Evolutionary conservation across 768 basidiomycete species (phyloP).

Genomic region (Mycena sanguinolenta): DNA sequence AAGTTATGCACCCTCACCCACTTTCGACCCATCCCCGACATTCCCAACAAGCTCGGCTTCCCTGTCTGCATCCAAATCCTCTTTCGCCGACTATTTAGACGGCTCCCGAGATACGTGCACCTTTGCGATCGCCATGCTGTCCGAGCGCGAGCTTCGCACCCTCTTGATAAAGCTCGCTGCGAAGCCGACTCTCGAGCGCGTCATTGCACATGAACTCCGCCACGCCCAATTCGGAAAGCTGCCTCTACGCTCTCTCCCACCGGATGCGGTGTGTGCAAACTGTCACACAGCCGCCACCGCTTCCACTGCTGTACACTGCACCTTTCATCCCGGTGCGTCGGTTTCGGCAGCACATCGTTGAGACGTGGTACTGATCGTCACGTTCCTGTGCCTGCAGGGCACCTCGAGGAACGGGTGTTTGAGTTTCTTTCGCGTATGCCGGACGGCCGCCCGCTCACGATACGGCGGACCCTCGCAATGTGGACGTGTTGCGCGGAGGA

Average conservation of each 20-base stretch:
- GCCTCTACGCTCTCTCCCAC: conserved; percentile 9
- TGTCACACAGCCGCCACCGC: conserved; percentile 27
- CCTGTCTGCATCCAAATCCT: not conserved
- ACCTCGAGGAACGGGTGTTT: conserved; percentile 53
- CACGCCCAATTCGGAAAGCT: conserved; percentile 31
- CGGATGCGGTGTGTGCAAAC: conserved; percentile 35
- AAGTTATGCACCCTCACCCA: conserved; percentile 24
- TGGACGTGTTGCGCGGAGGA: conserved; percentile 65
- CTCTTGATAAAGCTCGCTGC: conserved; percentile 54
- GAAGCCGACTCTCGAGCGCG: conserved; percentile 52
- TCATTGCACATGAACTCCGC: conserved; percentile 54
- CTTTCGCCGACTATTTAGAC: conserved; percentile 37
- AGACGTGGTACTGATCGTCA: conserved; percentile 15
- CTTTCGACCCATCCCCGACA: conserved; percentile 15
- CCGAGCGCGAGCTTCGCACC: conserved; percentile 55
- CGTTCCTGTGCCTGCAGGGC: conserved; percentile 44
- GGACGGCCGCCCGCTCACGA: conserved; percentile 47
- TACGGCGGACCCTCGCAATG: conserved; percentile 54
- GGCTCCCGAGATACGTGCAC: conserved; percentile 17
- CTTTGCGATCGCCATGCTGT: conserved; percentile 51
- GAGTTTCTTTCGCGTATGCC: conserved; percentile 56
- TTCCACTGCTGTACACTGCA: not conserved
- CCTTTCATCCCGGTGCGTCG: conserved; percentile 56
- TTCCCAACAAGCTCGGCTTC: conserved; percentile 8
- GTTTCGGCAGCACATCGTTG: not conserved